phyloP scores from a whole-genome alignment of 208 protist genomes.

The Wallacemonas collosoma region DNA sequence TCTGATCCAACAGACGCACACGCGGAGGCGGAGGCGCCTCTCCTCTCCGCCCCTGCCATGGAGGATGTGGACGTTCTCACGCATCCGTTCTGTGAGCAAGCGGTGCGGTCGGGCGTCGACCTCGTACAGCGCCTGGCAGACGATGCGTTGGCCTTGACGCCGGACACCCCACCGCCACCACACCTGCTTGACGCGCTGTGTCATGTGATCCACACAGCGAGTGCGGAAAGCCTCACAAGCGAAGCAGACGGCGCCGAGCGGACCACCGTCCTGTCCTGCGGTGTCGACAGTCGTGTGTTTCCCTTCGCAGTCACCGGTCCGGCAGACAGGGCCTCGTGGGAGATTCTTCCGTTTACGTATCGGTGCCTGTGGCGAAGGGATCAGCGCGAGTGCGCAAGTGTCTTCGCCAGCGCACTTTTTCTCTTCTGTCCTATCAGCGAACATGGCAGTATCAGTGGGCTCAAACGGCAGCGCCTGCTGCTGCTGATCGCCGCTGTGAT shows the following conservation, averaged over 20 bases:
- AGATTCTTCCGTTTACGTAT: neutral
- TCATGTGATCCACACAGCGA: neutral
- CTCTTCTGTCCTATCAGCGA: neutral
- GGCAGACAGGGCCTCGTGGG: neutral
- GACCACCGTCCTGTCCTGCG: too few relatives aligned
- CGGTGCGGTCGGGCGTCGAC: neutral
- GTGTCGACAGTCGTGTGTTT: neutral
- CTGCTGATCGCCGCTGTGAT: constrained; percentile 6
- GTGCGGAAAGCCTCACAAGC: too few relatives aligned
- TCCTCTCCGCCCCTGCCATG: neutral
- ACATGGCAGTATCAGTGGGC: neutral
- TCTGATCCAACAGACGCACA: neutral
- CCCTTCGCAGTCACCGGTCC: neutral
- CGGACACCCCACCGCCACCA: neutral
- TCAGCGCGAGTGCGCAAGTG: constrained; percentile 5
- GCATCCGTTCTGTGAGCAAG: neutral
- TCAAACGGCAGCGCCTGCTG: neutral
- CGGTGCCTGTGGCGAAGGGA: constrained; percentile 5
- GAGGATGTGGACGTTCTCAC: neutral
- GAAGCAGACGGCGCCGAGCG: too few relatives aligned
- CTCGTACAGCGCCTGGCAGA: neutral
- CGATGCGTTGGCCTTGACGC: neutral
- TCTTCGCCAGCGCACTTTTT: constrained; percentile 9
- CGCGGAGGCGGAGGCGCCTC: too few relatives aligned
- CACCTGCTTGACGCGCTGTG: neutral